Evolutionary conservation across 2,329 filamentous ascomycete genomes (phyloP).

Genomic region (Diaporthe humulicola): DNA sequence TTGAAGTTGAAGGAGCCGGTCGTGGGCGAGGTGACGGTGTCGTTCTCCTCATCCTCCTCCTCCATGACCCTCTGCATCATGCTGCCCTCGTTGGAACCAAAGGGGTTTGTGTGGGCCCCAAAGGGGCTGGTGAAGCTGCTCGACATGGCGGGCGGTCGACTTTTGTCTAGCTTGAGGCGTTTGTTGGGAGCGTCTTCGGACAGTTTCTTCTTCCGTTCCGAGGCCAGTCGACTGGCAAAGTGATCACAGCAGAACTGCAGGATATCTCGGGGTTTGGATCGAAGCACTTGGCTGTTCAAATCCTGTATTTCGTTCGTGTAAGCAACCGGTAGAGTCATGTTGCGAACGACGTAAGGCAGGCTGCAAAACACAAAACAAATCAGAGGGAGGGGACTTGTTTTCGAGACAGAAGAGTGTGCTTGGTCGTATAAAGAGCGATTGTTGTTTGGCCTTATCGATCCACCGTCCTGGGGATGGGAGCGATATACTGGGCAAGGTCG

Average conservation of each 20-base stretch:
- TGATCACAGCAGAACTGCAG: slow-evolving; percentile 79
- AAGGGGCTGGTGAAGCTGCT: slow-evolving; percentile 82
- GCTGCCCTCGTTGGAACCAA: slow-evolving; percentile 67
- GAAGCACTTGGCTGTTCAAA: slow-evolving; percentile 72
- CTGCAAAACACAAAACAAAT: slow-evolving; percentile 23
- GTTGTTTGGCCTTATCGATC: not conserved
- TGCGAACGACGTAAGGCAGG: slow-evolving; percentile 30
- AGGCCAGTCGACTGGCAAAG: slow-evolving; percentile 75
- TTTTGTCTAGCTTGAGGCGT: slow-evolving; percentile 37
- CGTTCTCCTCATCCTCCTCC: slow-evolving; percentile 88
- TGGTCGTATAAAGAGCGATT: not conserved
- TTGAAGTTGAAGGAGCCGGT: slow-evolving; percentile 68
- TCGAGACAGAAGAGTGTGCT: slow-evolving; percentile 14
- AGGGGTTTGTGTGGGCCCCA: slow-evolving; percentile 78
- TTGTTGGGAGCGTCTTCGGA: slow-evolving; percentile 48
- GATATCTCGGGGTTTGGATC: slow-evolving; percentile 71
- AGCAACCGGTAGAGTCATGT: slow-evolving; percentile 64
- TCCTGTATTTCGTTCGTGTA: slow-evolving; percentile 74
- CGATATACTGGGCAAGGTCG: slow-evolving; percentile 9
- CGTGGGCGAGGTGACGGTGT: slow-evolving; percentile 81
- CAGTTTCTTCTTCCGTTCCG: slow-evolving; percentile 71
- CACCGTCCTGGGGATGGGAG: not conserved
- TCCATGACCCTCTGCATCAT: slow-evolving; percentile 74
- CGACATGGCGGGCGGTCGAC: slow-evolving; percentile 67
- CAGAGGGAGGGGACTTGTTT: slow-evolving; percentile 19